Percentiles rank a stretch among this genome's conserved stretches.
Conservation (phyloP, 352 stramenopile species). For the Phytophthora sansomeana region DNA sequence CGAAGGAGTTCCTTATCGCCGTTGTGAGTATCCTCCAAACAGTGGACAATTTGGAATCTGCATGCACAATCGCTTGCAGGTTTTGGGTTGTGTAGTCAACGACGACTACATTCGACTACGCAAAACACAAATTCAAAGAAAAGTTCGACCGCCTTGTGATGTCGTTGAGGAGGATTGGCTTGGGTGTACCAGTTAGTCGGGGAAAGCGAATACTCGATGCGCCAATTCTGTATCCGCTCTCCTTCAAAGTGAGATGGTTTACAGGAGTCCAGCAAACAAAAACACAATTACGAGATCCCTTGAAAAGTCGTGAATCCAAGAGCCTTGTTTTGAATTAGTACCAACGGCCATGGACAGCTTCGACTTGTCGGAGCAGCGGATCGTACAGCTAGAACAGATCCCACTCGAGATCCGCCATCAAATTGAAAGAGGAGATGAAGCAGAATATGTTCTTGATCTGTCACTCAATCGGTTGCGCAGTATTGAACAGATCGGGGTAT, state of each 20-base stretch:
- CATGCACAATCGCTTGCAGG: constrained; percentile 35
- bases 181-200: too few species aligned
- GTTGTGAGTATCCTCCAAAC: constrained; percentile 10
- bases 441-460: constrained; percentile 56
- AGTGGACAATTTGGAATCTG: constrained; percentile 30
- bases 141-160: constrained; percentile 23
- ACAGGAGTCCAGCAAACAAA: too few species aligned
- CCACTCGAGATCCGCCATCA: constrained; percentile 51
- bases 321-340: not conserved
- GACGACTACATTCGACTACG: constrained; percentile 19
- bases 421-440: constrained; percentile 40
- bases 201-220: too few species aligned
- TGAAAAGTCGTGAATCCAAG: constrained; percentile 8
- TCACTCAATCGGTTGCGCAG: constrained; percentile 58
- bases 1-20: constrained; percentile 12
- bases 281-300: not conserved
- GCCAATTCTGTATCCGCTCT: too few species aligned
- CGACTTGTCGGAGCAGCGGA: constrained; percentile 60
- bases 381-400: constrained; percentile 58
- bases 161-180: constrained; percentile 34
- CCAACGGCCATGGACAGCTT: constrained; percentile 42
- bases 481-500: constrained; percentile 52
- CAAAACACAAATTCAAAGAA: constrained; percentile 27
- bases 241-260: too few species aligned
- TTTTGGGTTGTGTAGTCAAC: constrained; percentile 22